Percentiles rank a stretch among this genome's conserved stretches.
phyloP scores from a whole-genome alignment of 2,329 filamentous ascomycete species.

The Tolypocladium sp. region DNA sequence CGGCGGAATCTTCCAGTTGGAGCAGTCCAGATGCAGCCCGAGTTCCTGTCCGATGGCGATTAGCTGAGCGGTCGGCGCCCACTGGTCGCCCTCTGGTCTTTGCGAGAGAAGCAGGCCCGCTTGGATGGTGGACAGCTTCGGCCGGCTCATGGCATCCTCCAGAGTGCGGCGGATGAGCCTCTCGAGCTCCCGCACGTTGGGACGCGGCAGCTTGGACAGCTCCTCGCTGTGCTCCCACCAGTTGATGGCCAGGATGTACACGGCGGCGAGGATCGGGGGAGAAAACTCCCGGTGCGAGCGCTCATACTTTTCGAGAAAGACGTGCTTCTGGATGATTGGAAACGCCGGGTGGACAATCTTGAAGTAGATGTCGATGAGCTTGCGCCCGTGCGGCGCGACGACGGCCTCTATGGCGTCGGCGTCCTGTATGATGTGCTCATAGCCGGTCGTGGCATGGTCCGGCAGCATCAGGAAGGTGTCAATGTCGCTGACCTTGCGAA shows the following conservation, averaged over 20 bases:
- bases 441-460: conserved; percentile 62
- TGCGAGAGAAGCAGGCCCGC: conserved; percentile 68
- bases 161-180: conserved; percentile 64
- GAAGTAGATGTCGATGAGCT: conserved; percentile 74
- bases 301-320: conserved; percentile 72
- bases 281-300: conserved; percentile 65
- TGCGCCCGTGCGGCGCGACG: conserved; percentile 67
- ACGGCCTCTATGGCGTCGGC: conserved; percentile 65
- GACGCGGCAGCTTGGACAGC: conserved; percentile 53
- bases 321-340: conserved; percentile 72
- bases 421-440: conserved; percentile 61
- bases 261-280: conserved; percentile 66
- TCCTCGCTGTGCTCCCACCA: conserved; percentile 74
- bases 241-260: conserved; percentile 79
- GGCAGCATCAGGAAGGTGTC: conserved; percentile 76
- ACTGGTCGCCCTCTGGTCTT: conserved; percentile 67
- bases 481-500: conserved; percentile 67
- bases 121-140: conserved; percentile 74
- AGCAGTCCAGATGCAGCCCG: conserved; percentile 81
- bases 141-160: conserved; percentile 67
- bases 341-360: conserved; percentile 71
- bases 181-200: conserved; percentile 67
- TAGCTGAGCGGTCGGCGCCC: conserved; percentile 77
- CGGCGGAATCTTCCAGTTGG: conserved; percentile 73
- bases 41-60: conserved; percentile 83